Percentiles rank a stretch among this genome's conserved stretches.
Evolutionary conservation across 805 yeast genomes (phyloP).

Genomic region (Saccharomycopsis malanga): DNA sequence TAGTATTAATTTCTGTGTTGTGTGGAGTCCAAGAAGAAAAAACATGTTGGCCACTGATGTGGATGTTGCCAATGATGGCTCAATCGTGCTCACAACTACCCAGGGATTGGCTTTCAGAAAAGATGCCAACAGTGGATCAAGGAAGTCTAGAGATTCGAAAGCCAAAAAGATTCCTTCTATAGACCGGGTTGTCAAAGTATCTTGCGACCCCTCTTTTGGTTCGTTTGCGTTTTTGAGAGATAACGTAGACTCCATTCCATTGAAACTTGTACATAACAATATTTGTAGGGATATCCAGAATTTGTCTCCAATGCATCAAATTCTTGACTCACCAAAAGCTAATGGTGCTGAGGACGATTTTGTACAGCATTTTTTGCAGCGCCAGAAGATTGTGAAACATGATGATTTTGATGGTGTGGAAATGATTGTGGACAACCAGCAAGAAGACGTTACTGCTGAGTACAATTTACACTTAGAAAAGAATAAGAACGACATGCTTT

Average conservation of each 20-base stretch:
- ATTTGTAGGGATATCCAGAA: constrained; percentile 46
- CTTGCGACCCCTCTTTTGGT: constrained; percentile 56
- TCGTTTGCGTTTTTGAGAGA: constrained; percentile 64
- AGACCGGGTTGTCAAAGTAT: constrained; percentile 54
- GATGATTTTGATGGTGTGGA: constrained; percentile 5
- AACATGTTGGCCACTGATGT: constrained; percentile 58
- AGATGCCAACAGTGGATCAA: constrained; percentile 13
- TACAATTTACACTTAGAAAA: not conserved
- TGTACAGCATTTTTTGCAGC: not conserved
- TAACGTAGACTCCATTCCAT: constrained; percentile 52
- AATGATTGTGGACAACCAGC: not conserved
- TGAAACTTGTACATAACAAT: constrained; percentile 41
- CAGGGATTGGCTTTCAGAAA: constrained; percentile 59
- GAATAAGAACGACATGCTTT: not conserved
- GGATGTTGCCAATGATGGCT: constrained; percentile 62
- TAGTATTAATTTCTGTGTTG: constrained; percentile 37
- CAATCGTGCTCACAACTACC: constrained; percentile 56
- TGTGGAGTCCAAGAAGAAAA: constrained; percentile 59
- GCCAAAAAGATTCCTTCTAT: constrained; percentile 46
- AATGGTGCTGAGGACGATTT: not conserved
- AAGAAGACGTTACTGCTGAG: not conserved
- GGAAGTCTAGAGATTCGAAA: constrained; percentile 36
- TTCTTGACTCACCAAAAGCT: not conserved
- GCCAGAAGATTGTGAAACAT: not conserved
- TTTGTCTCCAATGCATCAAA: constrained; percentile 39